Base-by-base conservation (phyloP, 2,329 filamentous ascomycete species). In the Monilinia fructicola region DNA sequence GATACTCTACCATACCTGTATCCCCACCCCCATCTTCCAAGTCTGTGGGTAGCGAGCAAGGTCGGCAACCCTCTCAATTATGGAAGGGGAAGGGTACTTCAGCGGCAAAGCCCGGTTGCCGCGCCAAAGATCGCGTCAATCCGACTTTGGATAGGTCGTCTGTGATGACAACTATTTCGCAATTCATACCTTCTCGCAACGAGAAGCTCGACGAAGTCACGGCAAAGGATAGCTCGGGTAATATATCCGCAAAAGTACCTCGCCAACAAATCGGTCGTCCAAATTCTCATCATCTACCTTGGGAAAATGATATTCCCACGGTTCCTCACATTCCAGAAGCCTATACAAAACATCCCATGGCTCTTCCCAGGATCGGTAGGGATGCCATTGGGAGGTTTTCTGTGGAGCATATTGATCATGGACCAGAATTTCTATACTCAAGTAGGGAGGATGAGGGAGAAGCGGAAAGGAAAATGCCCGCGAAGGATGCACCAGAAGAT, bases 361-460 rank as follows among this genome's bases (percentile, higher is more conserved):
- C 38, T 40, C 44, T 38, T 61, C 58, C 31, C 7, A 61, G 26
- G n/a, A 50, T 61, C 9, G 28, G 44, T 50, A 26, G 58, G n/a
- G 58, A 50, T 50, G 58, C 21, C 6, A 50, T 4, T 21, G 58
- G 58, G 4, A 26, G 28, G 14, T 61, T 61, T 50, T 61, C n/a
- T 9, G 14, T 50, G 3, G 58, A 61, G 9, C 1, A 50, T 38
- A 61, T 61, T 23, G 44, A 21, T 4, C 1, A 38, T n/a, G 58
- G 14, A 26, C 14, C 9, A 4, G n/a, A 5, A 11, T 2, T 5
- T 31, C 23, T 1, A 12, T 21, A 12, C 21, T 12, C 23, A 6
- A 26, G 16, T 9, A 4, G 16, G 14, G 31, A 38, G 26, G 16
- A 21, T 42, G 40, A 16, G 4, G 40, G 16, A 42, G 40, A 42